Evolutionary conservation across 2,329 filamentous ascomycete species (phyloP), one percentile per base, ranked within the genome.

Genomic region (Calonectria henricotiae): DNA sequence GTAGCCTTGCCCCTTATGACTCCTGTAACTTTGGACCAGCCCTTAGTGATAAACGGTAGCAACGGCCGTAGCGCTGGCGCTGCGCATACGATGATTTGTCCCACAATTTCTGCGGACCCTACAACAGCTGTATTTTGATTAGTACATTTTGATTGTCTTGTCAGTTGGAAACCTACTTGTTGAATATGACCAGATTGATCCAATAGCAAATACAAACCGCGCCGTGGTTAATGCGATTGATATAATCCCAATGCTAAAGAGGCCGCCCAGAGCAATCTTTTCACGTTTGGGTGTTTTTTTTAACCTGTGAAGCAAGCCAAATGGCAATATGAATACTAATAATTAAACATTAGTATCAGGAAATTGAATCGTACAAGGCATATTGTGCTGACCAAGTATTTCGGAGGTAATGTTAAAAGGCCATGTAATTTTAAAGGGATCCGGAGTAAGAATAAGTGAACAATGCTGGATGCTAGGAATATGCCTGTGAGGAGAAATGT

Each of bases 21-120:
- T 25, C n/a, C 20, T 7, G 11, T 25, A 25, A 55, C 5, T 25
- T 25, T 55, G 5, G 51, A 55, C 51, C 51, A 55, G 9, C 51
- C 51, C 37, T 1, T 25, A 2, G 20, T 13, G 5, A 55, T 2
- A 5, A 55, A 55, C 15, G 51, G 51, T 9, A 55, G 32, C 20
- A 55, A 37, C 2, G 51, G 51, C 4, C 51, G 32, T 2, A 55
- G 32, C 25, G 51, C 51, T 25, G 51, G 51, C 3, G 51, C 51
- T 25, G 51, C 51, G 12, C 51, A 55, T 15, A 55, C 51, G 11
- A 55, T 30, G 20, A 55, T 55, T 39, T 55, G 51, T 37, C 32
- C 51, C 32, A 55, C 51, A 39, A 55, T 55, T 39, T 55, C 51
- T 7, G 51, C 51, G 11, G 51, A 55, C 23, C 51, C 51, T 5